Conservation (phyloP, 2,329 filamentous ascomycete genomes). For the Bisporella sp. region DNA sequence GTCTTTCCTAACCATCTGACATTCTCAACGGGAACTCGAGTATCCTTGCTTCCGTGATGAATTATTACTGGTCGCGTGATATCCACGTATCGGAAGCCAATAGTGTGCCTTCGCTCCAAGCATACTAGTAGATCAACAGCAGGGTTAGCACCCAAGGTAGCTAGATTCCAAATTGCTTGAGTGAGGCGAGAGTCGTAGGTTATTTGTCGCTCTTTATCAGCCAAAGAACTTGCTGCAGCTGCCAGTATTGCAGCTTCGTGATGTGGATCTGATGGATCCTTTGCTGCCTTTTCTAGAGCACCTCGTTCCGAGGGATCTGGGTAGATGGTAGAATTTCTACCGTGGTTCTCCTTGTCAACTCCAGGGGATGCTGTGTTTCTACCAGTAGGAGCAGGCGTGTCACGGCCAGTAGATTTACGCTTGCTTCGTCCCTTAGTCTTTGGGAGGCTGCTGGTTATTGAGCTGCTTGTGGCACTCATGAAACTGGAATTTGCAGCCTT, state of each 20-base stretch:
- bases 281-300: conserved; percentile 20
- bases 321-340: conserved; percentile 22
- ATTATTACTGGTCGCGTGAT: conserved; percentile 89
- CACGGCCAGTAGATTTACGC: conserved; percentile 43
- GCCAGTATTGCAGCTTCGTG: conserved; percentile 30
- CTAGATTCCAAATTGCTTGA: conserved; percentile 88
- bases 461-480: conserved; percentile 85
- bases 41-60: conserved; percentile 87
- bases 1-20: conserved; percentile 90
- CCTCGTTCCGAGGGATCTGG: conserved; percentile 21
- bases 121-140: conserved; percentile 91
- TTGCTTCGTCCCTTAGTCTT: conserved; percentile 56
- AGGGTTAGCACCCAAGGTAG: conserved; percentile 86
- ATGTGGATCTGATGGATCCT: conserved; percentile 22
- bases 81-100: conserved; percentile 95
- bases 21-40: conserved; percentile 88
- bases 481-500: conserved; percentile 95
- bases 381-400: conserved; percentile 27
- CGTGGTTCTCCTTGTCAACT: conserved; percentile 25
- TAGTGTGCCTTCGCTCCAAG: conserved; percentile 80
- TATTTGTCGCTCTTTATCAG: conserved; percentile 64
- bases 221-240: conserved; percentile 52
- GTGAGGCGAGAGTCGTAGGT: conserved; percentile 82
- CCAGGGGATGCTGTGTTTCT: conserved; percentile 31
- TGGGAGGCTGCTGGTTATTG: conserved; percentile 70